Percentiles rank a stretch among this genome's conserved stretches.
Evolutionary conservation across 805 yeast genomes (phyloP).

Genomic region (Hanseniaspora singularis): DNA sequence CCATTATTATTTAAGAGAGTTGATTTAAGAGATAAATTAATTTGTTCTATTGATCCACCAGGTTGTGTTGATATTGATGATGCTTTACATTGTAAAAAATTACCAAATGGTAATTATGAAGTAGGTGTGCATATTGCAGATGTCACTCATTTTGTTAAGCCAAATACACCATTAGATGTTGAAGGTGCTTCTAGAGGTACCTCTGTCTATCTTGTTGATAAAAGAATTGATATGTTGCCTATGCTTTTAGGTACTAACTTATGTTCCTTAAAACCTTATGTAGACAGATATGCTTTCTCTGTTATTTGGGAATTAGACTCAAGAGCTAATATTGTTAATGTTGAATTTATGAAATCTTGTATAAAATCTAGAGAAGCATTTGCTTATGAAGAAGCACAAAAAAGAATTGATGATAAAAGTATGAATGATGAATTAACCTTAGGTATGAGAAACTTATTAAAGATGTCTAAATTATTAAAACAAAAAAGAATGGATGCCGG

Average conservation of each 20-base stretch:
- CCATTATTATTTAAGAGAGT: conserved; percentile 45
- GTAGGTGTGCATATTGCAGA: conserved; percentile 99
- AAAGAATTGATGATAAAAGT: conserved; percentile 67
- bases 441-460: conserved; percentile 74
- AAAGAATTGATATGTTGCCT: conserved; percentile 97
- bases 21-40: conserved; percentile 77
- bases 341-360: conserved; percentile 72
- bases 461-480: conserved; percentile 71
- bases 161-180: conserved; percentile 79
- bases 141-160: conserved; percentile 91
- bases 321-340: conserved; percentile 71
- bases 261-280: conserved; percentile 89
- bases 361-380: conserved; percentile 89
- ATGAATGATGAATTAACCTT: conserved; percentile 75
- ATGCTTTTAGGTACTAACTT: conserved; percentile 86
- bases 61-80: conserved; percentile 98
- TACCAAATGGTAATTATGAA: conserved; percentile 90
- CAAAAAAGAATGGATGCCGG: conserved; percentile 85
- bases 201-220: conserved; percentile 90
- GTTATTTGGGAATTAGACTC: conserved; percentile 91
- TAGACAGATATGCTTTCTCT: conserved; percentile 90
- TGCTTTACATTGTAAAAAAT: conserved; percentile 74
- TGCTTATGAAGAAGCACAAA: conserved; percentile 85
- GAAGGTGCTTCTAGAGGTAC: conserved; percentile 98
- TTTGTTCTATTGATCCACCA: conserved; percentile 96